A percentile compares a stretch with the other conserved stretches of the same genome.
Evolutionary conservation across 768 basidiomycete genomes (phyloP).

Genomic region (Lactifluus pinguis): DNA sequence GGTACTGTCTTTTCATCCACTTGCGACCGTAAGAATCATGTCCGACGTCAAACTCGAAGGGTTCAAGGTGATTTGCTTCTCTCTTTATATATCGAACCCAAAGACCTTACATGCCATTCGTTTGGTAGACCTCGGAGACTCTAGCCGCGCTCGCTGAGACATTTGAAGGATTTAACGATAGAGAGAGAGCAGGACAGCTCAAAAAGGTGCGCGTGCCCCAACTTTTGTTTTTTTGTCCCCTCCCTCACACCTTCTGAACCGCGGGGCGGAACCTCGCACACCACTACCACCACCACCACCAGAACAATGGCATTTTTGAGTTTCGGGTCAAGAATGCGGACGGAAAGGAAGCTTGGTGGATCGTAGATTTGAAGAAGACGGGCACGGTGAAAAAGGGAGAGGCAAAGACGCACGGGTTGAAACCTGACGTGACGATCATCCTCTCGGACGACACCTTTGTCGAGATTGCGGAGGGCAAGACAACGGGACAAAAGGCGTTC

Average conservation of each 20-base stretch:
- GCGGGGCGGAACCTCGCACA: background rate
- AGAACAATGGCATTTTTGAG: slow-evolving; percentile 84
- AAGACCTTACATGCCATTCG: background rate
- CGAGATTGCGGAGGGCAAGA: slow-evolving; percentile 66
- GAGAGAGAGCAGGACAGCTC: slow-evolving; percentile 57
- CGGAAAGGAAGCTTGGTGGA: slow-evolving; percentile 72
- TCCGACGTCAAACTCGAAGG: slow-evolving; percentile 19
- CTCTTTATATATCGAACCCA: background rate
- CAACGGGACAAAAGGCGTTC: slow-evolving; percentile 91
- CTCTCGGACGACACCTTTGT: slow-evolving; percentile 69
- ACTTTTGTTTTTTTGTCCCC: background rate
- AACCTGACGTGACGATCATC: slow-evolving; percentile 76
- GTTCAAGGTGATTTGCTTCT: slow-evolving; percentile 6
- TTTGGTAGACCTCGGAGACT: slow-evolving; percentile 54
- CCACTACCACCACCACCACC: too few relatives aligned
- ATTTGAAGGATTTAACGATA: slow-evolving; percentile 46
- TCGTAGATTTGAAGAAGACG: slow-evolving; percentile 86
- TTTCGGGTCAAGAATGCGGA: slow-evolving; percentile 66
- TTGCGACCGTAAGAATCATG: slow-evolving; percentile 1
- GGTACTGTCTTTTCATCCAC: background rate
- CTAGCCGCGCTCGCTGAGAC: slow-evolving; percentile 43
- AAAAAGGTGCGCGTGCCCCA: slow-evolving; percentile 49
- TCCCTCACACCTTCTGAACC: background rate
- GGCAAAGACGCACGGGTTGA: slow-evolving; percentile 40
- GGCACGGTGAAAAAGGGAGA: slow-evolving; percentile 68